phyloP scores from a whole-genome alignment of 2,329 filamentous ascomycete genomes.

The Penicillium polonicum region DNA sequence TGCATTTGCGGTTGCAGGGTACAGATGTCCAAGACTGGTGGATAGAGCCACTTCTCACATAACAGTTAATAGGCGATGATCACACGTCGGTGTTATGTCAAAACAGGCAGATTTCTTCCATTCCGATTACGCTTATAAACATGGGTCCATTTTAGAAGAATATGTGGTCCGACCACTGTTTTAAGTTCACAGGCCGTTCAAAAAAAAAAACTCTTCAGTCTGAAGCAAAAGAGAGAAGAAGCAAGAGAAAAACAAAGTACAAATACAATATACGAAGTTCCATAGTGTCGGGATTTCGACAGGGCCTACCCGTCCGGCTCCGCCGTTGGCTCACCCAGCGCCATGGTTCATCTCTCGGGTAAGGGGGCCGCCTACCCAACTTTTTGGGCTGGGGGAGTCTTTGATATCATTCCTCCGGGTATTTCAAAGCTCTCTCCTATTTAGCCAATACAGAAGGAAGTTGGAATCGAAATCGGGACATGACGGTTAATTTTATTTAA shows the following conservation, averaged over 20 bases:
- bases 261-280: conserved; percentile 10
- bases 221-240: background rate
- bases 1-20: background rate
- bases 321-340: conserved; percentile 31
- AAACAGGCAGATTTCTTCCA: background rate
- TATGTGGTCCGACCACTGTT: background rate
- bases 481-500: background rate
- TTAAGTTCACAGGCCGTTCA: background rate
- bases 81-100: background rate
- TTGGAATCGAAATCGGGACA: background rate
- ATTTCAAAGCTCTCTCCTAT: background rate
- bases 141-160: background rate
- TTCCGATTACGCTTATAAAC: background rate
- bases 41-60: background rate
- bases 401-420: background rate
- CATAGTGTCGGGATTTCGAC: conserved; percentile 29
- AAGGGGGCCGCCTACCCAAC: conserved; percentile 4
- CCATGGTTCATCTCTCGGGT: conserved; percentile 38
- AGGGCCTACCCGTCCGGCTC: conserved; percentile 12
- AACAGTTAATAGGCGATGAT: background rate
- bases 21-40: background rate
- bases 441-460: background rate
- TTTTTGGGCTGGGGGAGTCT: background rate
- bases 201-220: background rate
- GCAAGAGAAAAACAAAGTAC: background rate